Conservation (phyloP, 129 eudicot species). For the Rutidosis leptorrhynchoides region DNA sequence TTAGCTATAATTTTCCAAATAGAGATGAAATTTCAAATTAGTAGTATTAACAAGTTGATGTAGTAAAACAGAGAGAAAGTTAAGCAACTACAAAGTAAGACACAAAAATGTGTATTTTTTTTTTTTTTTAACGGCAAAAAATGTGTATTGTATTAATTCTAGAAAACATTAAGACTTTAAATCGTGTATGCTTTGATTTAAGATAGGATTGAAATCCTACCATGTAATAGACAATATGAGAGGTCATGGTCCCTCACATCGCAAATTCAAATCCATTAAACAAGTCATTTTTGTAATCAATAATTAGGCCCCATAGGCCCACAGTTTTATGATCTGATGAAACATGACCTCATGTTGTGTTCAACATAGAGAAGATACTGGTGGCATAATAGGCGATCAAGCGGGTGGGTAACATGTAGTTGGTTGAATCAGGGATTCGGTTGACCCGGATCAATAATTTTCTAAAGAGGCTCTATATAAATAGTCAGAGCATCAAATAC, state of each 20-base stretch:
- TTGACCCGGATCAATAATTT: not conserved
- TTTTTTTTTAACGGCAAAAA: not conserved
- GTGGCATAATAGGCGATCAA: not conserved
- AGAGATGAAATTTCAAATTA: not conserved
- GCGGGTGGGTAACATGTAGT: not conserved
- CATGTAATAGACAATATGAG: too few relatives aligned
- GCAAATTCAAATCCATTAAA: too few relatives aligned
- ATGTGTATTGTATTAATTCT: not conserved
- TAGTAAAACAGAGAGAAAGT: conserved; percentile 7
- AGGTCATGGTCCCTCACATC: too few relatives aligned
- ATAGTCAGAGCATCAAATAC: not conserved
- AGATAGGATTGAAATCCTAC: too few relatives aligned
- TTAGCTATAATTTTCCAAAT: not conserved
- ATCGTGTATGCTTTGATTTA: too few relatives aligned
- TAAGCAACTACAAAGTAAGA: not conserved
- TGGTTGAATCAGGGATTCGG: not conserved
- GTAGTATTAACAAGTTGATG: not conserved
- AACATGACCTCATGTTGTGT: too few relatives aligned
- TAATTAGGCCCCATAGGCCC: too few relatives aligned
- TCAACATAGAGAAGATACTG: not conserved
- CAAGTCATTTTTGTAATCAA: too few relatives aligned
- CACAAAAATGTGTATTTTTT: not conserved
- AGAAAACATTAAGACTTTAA: too few relatives aligned
- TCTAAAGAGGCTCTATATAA: not conserved
- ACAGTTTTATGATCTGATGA: too few relatives aligned